Percentiles rank a stretch among this genome's conserved stretches.
Evolutionary conservation across 441 rosid species (phyloP).

Genomic region (Gossypium schwendimanii): DNA sequence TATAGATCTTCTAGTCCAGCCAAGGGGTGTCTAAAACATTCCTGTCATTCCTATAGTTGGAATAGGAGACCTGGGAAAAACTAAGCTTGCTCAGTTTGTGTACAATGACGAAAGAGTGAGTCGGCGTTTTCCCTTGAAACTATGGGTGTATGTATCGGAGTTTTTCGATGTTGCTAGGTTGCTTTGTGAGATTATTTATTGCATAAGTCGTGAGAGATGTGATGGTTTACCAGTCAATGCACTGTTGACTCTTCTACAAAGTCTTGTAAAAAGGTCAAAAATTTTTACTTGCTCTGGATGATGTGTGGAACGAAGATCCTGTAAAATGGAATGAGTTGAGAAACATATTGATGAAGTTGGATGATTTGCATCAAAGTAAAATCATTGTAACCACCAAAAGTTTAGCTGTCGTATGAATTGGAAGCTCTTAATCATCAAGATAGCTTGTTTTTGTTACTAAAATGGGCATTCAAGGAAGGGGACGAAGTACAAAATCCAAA

Average conservation of each 20-base stretch:
- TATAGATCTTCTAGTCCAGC: neutral
- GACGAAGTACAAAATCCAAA: neutral
- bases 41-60: slow-evolving; percentile 17
- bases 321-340: neutral
- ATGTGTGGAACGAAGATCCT: slow-evolving; percentile 30
- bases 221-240: neutral
- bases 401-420: neutral
- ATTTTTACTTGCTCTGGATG: slow-evolving; percentile 31
- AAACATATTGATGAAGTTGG: neutral
- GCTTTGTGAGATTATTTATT: neutral
- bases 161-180: too few relatives aligned
- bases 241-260: neutral
- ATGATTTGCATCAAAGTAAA: neutral
- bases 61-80: slow-evolving; percentile 31
- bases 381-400: neutral
- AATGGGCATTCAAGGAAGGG: neutral
- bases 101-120: slow-evolving; percentile 22
- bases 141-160: slow-evolving; percentile 17
- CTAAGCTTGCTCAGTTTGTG: slow-evolving; percentile 27
- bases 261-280: slow-evolving; percentile 7
- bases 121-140: slow-evolving; percentile 13
- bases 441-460: neutral
- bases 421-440: neutral
- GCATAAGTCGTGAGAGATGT: neutral
- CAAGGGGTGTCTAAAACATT: neutral